Evolutionary conservation across 2,329 filamentous ascomycete species (phyloP), one percentile per base, ranked within the genome.

Genomic region (Biscogniauxia marginata): DNA sequence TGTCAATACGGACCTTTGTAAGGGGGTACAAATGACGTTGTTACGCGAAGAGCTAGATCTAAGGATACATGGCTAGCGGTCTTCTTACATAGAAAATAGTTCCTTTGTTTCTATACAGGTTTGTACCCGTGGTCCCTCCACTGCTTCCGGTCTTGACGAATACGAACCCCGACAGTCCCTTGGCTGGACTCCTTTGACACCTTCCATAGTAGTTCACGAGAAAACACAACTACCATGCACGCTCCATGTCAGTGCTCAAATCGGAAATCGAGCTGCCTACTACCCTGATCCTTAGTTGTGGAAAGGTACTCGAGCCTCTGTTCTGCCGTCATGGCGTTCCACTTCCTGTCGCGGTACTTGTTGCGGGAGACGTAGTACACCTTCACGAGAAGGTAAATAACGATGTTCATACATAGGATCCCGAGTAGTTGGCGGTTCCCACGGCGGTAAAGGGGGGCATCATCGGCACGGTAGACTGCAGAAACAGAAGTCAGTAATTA

Each of bases 371-470:
- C 67, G 60, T 85, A 84, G 62, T 80, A 84, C 0, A 73, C 52
- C 64, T 83, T 83, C 1, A 77, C 73, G 0, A 71, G 69, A 4
- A 79, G 58, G 54, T 82, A 82, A 0, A 83, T 60, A 1, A 73
- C 65, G 16, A 85, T 77, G 24, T 82, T 80, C 39, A 77, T 73
- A 2, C 73, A 63, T 18, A 74, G 74, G 49, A 85, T 74, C 0
- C 65, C 77, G 45, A 86, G 73, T 1, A 85, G 66, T 0, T 79
- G 74, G 39, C 72, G 75, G 55, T 85, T 84, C 0, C 83, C 84
- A 0, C 74, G 71, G 2, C 74, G 71, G 58, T 85, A 84, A 4
- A 77, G 71, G 0, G 81, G 82, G 39, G 75, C 75, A 61, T 86
- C 83, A 24, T 80, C 72, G 0, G 79, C 71, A 3, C 78, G 71